Base-by-base conservation (phyloP, 371 early-diverging fungal species). In the Mortierella sp. region DNA sequence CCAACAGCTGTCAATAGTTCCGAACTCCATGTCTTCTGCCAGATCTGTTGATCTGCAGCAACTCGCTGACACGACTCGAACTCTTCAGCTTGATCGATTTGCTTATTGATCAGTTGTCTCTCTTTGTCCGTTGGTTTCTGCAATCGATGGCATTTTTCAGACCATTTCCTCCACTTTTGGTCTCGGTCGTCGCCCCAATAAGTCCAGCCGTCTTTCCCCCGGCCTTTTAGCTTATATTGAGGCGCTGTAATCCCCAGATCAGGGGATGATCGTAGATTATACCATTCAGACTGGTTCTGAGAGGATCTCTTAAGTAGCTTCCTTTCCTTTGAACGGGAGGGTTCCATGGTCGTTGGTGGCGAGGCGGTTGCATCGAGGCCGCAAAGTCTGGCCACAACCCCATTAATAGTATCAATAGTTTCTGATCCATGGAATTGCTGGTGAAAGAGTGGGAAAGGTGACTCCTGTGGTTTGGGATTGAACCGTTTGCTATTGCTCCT, bases 341-440 rank as follows among this genome's bases (percentile, higher is more conserved):
- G 19, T 9, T 10, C 13, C 13, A 53, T 5, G 10, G 15, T 28
- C 17, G 53, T 53, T 13, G 13, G 28, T 37, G 64, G 31, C 10
- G 59, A 29, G 0, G 54, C 43, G 0, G 68, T 56, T 0, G 69
- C 42, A 15, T 69, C 63, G 1, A 78, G 61, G 1, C 70, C 70
- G 54, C 66, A 78, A 7, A 78, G 61, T 40, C 63, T 58, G 6
- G 73, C 66, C 3, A 78, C 69, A 1, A 72, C 69, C 13, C 78
- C 69, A 45, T 78, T 72, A 68, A 78, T 64, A 6, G 62, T 70
- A 17, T 78, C 78, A 12, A 78, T 72, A 2, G 78, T 72, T 10
- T 78, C 70, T 3, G 64, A 47, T 68, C 78, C 78, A 58, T 78
- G 78, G 51, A 65, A 78, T n/a, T 78, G 78, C 10, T 68, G 68